These are phyloP conservation scores for Syzygium oleosum DNA, from an alignment of 345 rosid species.

Conservation along the genomic window DNA sequence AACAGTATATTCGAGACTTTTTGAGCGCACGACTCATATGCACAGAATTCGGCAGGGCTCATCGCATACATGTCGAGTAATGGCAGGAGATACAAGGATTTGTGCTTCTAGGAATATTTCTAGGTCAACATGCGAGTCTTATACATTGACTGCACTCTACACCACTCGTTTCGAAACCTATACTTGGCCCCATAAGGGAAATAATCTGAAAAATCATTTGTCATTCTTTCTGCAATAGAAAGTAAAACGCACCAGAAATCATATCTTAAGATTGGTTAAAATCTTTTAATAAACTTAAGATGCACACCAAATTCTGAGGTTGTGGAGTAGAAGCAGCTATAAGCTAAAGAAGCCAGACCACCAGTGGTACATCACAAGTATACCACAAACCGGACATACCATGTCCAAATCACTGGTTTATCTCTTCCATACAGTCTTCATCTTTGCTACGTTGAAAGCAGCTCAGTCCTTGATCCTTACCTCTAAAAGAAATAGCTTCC, in stretches of 20 bases:
- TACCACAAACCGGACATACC: neutral
- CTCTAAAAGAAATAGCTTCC: neutral
- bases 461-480: neutral
- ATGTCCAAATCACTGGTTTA: neutral
- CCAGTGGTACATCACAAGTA: neutral
- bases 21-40: no score
- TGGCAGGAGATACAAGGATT: no score
- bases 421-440: neutral
- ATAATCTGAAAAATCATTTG: neutral
- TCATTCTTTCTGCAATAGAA: neutral
- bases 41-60: no score
- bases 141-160: neutral
- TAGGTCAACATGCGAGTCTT: no score
- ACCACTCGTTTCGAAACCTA: neutral
- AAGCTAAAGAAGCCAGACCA: neutral
- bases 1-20: no score
- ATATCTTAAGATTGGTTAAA: neutral
- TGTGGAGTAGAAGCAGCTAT: neutral
- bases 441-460: no score
- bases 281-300: neutral
- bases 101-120: no score
- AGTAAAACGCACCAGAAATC: neutral
- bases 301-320: neutral
- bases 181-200: neutral
- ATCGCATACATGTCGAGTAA: no score